Evolutionary conservation across 2,329 filamentous ascomycete genomes (phyloP).

Genomic region (Calonectria hawksworthii): DNA sequence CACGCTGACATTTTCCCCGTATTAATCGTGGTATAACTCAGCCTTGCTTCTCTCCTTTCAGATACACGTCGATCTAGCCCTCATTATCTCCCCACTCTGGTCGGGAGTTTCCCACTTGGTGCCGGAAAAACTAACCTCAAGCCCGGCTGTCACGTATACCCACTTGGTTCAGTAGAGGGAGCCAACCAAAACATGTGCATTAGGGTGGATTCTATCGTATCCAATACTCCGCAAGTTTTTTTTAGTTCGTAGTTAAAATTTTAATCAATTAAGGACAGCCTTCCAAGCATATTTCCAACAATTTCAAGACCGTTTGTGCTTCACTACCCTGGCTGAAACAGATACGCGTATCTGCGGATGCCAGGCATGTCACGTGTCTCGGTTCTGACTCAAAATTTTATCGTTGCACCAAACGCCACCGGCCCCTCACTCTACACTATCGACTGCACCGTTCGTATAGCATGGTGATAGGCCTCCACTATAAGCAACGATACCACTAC

Average conservation of each 20-base stretch:
- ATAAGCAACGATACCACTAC: neutral
- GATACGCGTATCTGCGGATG: neutral
- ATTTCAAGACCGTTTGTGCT: neutral
- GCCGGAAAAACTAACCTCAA: neutral
- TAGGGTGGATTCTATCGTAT: neutral
- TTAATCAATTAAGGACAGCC: neutral
- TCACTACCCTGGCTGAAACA: neutral
- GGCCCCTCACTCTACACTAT: conserved; percentile 5
- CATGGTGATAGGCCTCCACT: neutral
- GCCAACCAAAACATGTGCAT: neutral
- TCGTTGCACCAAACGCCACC: neutral
- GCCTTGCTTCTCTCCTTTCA: neutral
- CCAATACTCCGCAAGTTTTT: neutral
- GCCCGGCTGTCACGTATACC: neutral
- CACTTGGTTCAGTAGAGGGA: neutral
- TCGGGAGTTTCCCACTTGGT: neutral
- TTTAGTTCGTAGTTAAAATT: neutral
- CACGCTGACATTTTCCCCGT: neutral
- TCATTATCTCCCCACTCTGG: neutral
- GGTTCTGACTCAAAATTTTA: neutral
- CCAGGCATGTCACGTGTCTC: neutral
- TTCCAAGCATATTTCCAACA: neutral
- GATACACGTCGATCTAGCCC: neutral
- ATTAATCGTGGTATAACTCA: neutral
- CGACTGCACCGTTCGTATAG: neutral